These are phyloP conservation scores for Epithele typhae DNA, from an alignment of 768 basidiomycete genomes.

Conservation along the genomic window DNA sequence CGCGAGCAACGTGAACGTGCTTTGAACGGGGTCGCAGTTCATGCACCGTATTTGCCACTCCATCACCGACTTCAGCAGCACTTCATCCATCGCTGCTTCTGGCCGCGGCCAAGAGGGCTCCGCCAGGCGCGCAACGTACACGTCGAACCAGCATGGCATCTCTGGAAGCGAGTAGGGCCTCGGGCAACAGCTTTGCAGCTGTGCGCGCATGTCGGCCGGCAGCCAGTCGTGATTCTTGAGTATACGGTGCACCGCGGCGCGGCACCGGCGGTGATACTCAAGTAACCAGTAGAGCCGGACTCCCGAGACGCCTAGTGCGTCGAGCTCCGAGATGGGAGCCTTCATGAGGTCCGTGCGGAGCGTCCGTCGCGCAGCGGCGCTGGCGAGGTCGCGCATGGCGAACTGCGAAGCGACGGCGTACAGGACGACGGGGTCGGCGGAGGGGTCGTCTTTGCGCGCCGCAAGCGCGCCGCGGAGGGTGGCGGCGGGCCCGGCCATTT, in stretches of 20 bases:
- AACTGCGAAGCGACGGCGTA: constrained; percentile 5
- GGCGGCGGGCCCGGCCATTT: constrained; percentile 5
- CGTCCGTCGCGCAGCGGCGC: not conserved
- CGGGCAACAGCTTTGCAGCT: not conserved
- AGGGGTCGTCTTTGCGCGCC: not conserved
- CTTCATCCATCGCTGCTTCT: not conserved
- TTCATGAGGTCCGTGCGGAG: not conserved
- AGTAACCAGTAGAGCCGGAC: constrained; percentile 5
- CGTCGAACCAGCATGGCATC: not conserved
- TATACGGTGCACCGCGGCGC: not conserved
- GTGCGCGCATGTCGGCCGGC: not conserved
- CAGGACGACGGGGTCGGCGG: not conserved
- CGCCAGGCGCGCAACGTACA: not conserved
- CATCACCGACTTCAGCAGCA: not conserved
- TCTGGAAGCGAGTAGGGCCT: no score
- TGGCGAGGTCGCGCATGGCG: not conserved
- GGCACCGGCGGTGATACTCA: constrained; percentile 4
- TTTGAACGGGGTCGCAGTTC: no score
- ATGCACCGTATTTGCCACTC: not conserved
- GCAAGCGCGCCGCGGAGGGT: not conserved
- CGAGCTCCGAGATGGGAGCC: not conserved
- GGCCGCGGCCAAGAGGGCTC: no score
- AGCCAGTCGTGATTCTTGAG: constrained; percentile 1
- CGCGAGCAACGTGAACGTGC: no score
- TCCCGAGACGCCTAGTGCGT: not conserved